phyloP scores from a whole-genome alignment of 2,329 filamentous ascomycete species.

The Leptographium lundbergii region DNA sequence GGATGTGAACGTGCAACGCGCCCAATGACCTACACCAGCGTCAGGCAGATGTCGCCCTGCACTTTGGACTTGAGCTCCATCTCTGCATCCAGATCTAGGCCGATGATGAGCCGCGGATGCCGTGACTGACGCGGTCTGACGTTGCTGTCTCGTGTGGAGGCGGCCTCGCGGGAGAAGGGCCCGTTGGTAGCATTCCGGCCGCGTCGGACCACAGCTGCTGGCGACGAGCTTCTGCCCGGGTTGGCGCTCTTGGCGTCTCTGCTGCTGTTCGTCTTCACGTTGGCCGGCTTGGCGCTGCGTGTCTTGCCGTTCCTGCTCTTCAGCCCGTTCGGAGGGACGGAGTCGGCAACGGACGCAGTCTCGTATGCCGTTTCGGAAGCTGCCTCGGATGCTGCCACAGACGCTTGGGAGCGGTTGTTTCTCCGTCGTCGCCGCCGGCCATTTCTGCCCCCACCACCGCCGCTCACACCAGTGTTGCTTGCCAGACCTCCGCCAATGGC shows the following conservation, averaged over 20 bases:
- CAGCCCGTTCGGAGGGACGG: background rate
- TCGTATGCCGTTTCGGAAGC: background rate
- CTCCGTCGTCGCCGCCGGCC: background rate
- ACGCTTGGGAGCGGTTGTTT: background rate
- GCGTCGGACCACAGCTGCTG: background rate
- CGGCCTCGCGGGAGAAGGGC: background rate
- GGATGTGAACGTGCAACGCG: background rate
- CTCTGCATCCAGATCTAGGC: conserved; percentile 58
- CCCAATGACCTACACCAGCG: conserved; percentile 47
- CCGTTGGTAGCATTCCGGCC: background rate
- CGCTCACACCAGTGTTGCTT: background rate
- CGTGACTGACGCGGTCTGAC: background rate
- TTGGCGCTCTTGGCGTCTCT: background rate
- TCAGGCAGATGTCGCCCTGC: conserved; percentile 60
- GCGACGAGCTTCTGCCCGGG: background rate
- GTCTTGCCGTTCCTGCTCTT: background rate
- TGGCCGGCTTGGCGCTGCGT: background rate
- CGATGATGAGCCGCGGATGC: conserved; percentile 16
- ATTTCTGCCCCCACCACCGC: background rate
- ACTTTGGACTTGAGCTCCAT: conserved; percentile 71
- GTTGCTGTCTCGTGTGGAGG: background rate
- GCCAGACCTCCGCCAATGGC: background rate
- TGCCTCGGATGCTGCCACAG: background rate
- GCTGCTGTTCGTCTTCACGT: background rate
- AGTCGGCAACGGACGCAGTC: background rate